Base-by-base conservation (phyloP, 2,329 filamentous ascomycete species). In the Colletotrichum sp. region DNA sequence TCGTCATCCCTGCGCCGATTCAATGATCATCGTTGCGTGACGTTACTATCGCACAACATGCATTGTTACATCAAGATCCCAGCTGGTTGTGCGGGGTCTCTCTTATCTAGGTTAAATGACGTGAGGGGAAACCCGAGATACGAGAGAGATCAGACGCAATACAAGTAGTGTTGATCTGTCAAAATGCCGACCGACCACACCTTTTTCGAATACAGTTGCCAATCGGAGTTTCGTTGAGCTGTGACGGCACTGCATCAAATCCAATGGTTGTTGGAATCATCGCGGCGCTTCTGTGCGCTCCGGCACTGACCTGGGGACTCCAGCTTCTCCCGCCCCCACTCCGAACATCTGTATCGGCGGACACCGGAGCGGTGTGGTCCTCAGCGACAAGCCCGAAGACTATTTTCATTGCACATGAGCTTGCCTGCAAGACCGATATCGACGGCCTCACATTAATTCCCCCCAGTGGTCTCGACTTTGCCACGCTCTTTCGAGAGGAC, bases 381-480 rank as follows among this genome's bases (percentile, higher is more conserved):
- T n/a, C 61, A 6, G 39, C 39, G 3, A 62, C 55, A 0, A 55
- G 61, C 43, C 34, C 71, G 0, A 78, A 75, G 58, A 84, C 79
- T 6, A 84, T 88, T 34, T 90, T 87, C 71, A 84, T 90, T 12
- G 79, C 86, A 6, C 76, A 78, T 1, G 76, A 73, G 2, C 86
- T 90, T 62, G 85, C 87, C 1, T 78, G 81, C 1, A 78, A 76
- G 36, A 82, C 80, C 9, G 89, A 91, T 70, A 81, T 82, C 1
- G 81, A 85, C 66, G 88, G 88, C 1, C 79, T 89, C 32, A 90
- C 88, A 0, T 82, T 90, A 10, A 90, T 90, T 58, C 89, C 89
- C 2, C 89, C 89, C 0, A 86, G 85, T 0, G 87, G 86, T 2
- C 77, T 81, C n/a, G 86, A 89, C 5, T 90, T 90, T 56, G 88